Evolutionary conservation across 768 basidiomycete genomes (phyloP).

Genomic region (Amanita muscaria): DNA sequence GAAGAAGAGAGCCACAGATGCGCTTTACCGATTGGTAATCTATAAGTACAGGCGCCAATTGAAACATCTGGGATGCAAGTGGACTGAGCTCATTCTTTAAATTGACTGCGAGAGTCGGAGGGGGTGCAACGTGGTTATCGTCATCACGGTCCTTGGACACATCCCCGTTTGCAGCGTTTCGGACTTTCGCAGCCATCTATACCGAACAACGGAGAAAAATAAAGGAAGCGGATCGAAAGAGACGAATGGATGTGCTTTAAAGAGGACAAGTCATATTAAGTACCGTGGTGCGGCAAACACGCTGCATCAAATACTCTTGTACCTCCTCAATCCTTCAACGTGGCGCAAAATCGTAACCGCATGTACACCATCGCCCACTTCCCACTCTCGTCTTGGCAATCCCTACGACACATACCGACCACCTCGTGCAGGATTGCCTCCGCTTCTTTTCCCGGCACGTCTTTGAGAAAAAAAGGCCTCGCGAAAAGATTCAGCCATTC

Average conservation of each 20-base stretch:
- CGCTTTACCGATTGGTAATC: constrained; percentile 5
- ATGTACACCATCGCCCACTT: constrained; percentile 70
- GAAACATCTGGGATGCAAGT: background rate
- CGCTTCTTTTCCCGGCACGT: constrained; percentile 45
- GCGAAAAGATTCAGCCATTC: constrained; percentile 69
- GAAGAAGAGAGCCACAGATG: background rate
- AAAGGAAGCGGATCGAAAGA: background rate
- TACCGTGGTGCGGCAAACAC: no score
- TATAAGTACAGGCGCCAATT: constrained; percentile 2
- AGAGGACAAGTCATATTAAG: no score
- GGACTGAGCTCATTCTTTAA: background rate
- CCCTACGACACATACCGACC: constrained; percentile 42
- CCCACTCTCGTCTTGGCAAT: constrained; percentile 48
- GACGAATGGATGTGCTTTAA: no score
- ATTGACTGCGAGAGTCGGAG: background rate
- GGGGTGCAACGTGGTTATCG: no score
- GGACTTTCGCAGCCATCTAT: background rate
- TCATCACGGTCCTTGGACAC: background rate
- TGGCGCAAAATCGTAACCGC: constrained; percentile 55
- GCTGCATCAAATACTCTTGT: no score
- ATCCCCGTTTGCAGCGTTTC: constrained; percentile 1
- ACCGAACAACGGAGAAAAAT: background rate
- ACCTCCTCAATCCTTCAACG: constrained; percentile 22
- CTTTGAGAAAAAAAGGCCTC: constrained; percentile 48
- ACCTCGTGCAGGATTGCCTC: constrained; percentile 55